Base-by-base conservation (phyloP, 768 basidiomycete genomes). In the Filobasidium floriforme region DNA sequence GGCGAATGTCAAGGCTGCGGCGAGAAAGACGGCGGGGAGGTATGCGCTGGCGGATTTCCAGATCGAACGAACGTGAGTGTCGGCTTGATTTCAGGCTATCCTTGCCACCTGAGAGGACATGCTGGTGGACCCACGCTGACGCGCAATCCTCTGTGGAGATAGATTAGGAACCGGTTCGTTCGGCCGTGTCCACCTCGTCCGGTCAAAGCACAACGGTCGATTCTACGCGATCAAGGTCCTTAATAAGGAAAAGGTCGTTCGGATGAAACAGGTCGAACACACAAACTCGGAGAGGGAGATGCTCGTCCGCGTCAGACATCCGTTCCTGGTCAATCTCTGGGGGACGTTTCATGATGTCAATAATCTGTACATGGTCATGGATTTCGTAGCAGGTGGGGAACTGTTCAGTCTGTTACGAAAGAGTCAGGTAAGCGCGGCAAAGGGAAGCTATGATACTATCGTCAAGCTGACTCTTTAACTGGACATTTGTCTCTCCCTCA, bases 221-320 rank as follows among this genome's bases (percentile, higher is more conserved):
- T 93, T 90, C 78, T 97, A 94, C 76, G 93, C 93, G 59, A 86
- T 94, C 82, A 97, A 97, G 77, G 92, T 97, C 9, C 81, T 97
- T 69, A 88, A 84, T 81, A 97, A 97, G 77, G 91, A 93, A 68
- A 88, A 90, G 76, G 89, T 97, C 62, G 89, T 90, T 63, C 85
- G 84, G 59, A 80, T 80, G 79, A 80, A 80, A 70, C 79, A 80
- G 67, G 76, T 80, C 62, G 79, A 80, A 68, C 79, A 80, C 68
- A 79, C 79, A 55, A 80, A 79, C 60, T 80, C 79, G 15, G 79
- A 80, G 63, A 66, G 79, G 46, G 77, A 80, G 66, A 80, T 80
- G 79, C 71, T 80, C 43, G 79, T 79, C 28, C 70, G 79, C 9
- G 79, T 80, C 1, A 69, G 79, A 26, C 79, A 80, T 68, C 79